A percentile compares a stretch with the other conserved stretches of the same genome.
phyloP scores from a whole-genome alignment of 2,329 filamentous ascomycete species.

The Alternaria consortialis region DNA sequence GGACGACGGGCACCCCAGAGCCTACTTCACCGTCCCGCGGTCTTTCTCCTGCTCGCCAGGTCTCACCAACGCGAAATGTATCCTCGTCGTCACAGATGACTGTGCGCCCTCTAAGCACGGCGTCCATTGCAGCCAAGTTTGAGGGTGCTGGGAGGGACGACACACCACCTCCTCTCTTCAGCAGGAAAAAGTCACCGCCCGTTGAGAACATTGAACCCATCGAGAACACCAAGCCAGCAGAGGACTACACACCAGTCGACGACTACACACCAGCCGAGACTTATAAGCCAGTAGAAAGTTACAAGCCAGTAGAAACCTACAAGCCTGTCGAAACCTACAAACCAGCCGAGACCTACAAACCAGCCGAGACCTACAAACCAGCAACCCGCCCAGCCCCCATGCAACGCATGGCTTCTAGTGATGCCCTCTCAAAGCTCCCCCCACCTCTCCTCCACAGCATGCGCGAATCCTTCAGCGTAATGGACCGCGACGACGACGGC shows the following conservation, averaged over 20 bases:
- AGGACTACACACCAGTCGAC: neutral
- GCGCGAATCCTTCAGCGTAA: constrained; percentile 90
- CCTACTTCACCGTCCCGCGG: constrained; percentile 44
- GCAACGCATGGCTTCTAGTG: constrained; percentile 36
- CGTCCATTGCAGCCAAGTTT: constrained; percentile 50
- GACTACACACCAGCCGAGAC: constrained; percentile 13
- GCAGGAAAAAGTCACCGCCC: constrained; percentile 15
- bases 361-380: constrained; percentile 44
- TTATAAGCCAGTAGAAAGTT: neutral
- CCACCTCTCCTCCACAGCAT: constrained; percentile 85
- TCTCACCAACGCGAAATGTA: constrained; percentile 35
- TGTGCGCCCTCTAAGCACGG: constrained; percentile 37
- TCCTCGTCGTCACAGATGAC: constrained; percentile 31
- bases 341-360: constrained; percentile 47
- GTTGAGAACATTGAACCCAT: constrained; percentile 8
- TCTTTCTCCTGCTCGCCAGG: constrained; percentile 35
- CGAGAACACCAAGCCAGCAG: neutral
- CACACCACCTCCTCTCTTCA: constrained; percentile 32
- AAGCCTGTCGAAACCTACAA: constrained; percentile 53
- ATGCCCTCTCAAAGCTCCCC: constrained; percentile 73
- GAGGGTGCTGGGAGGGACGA: constrained; percentile 45
- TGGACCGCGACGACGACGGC: constrained; percentile 89
- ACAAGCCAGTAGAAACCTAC: constrained; percentile 26
- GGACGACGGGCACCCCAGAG: constrained; percentile 39
- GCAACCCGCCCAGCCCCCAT: constrained; percentile 37